phyloP scores from a whole-genome alignment of 169 alveolate genomes.

The Eimeria necatrix region DNA sequence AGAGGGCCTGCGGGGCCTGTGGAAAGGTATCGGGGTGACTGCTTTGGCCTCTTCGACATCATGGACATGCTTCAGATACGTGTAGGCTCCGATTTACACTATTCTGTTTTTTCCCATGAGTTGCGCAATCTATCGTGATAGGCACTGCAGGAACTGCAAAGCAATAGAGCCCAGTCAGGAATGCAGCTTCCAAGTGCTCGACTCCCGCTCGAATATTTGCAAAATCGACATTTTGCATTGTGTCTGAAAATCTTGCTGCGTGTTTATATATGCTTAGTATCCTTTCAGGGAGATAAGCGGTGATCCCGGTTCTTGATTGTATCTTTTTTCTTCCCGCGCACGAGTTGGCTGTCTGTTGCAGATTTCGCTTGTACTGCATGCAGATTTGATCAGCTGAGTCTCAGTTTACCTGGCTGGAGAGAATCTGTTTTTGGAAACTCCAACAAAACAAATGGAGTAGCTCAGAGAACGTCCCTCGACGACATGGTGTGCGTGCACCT shows the following conservation, averaged over 20 bases:
- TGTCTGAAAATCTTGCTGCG: too few species aligned
- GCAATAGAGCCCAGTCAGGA: neutral
- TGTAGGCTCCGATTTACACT: conserved; percentile 20
- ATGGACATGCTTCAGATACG: conserved; percentile 79
- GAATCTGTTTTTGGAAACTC: conserved; percentile 29
- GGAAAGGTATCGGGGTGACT: conserved; percentile 80
- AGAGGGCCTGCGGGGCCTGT: conserved; percentile 77
- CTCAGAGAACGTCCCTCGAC: conserved; percentile 51
- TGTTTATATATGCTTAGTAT: too few species aligned
- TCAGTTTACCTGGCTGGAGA: conserved; percentile 49
- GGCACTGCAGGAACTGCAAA: too few species aligned
- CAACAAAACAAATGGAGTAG: conserved; percentile 5
- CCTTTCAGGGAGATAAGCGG: too few species aligned
- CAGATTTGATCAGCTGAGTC: conserved; percentile 53
- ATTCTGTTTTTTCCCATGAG: too few species aligned
- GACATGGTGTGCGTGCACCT: conserved; percentile 64
- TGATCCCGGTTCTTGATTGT: too few species aligned
- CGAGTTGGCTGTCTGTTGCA: neutral
- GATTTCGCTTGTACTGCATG: neutral
- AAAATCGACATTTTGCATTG: too few species aligned
- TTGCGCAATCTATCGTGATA: too few species aligned
- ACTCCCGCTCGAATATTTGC: too few species aligned
- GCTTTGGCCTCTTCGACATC: conserved; percentile 80
- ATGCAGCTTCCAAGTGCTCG: neutral
- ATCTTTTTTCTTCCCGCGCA: too few species aligned